A percentile compares a stretch with the other conserved stretches of the same genome.
These are phyloP conservation scores for Auricularia sp. DNA, from an alignment of 768 basidiomycete genomes.

Conservation along the genomic window DNA sequence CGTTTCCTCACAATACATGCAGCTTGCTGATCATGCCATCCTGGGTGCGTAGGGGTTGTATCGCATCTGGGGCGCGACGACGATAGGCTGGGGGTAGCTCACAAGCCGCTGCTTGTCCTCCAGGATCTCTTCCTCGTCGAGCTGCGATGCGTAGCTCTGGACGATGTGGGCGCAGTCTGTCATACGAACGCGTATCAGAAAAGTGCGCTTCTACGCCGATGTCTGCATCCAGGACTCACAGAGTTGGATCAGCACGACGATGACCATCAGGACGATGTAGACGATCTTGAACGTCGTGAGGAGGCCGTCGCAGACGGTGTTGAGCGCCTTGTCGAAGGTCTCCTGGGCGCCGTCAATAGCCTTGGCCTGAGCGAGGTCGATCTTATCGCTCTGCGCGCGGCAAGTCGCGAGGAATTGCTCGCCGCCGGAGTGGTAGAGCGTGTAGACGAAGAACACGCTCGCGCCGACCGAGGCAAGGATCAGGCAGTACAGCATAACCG, in stretches of 20 bases:
- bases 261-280: slow-evolving; percentile 10
- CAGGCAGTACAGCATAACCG: slow-evolving; percentile 48
- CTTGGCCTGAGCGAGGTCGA: slow-evolving; percentile 16
- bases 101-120: too few relatives aligned
- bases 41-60: too few relatives aligned
- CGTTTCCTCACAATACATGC: too few relatives aligned
- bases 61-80: too few relatives aligned
- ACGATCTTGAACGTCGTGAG: slow-evolving; percentile 6
- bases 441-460: slow-evolving; percentile 41
- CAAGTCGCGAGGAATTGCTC: slow-evolving; percentile 37
- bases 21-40: too few relatives aligned
- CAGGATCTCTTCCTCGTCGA: slow-evolving; percentile 35
- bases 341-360: slow-evolving; percentile 28
- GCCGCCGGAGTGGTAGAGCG: slow-evolving; percentile 35
- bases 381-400: slow-evolving; percentile 31
- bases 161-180: slow-evolving; percentile 45
- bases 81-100: too few relatives aligned
- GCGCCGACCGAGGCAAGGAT: slow-evolving; percentile 45
- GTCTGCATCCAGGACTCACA: slow-evolving; percentile 32
- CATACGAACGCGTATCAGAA: neutral
- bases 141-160: slow-evolving; percentile 41
- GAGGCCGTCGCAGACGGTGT: slow-evolving; percentile 31
- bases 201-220: neutral
- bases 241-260: slow-evolving; percentile 43
- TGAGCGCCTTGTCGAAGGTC: slow-evolving; percentile 18